Evolutionary conservation across 805 yeast species (phyloP).

Genomic region (Schwanniomyces polymorphus): DNA sequence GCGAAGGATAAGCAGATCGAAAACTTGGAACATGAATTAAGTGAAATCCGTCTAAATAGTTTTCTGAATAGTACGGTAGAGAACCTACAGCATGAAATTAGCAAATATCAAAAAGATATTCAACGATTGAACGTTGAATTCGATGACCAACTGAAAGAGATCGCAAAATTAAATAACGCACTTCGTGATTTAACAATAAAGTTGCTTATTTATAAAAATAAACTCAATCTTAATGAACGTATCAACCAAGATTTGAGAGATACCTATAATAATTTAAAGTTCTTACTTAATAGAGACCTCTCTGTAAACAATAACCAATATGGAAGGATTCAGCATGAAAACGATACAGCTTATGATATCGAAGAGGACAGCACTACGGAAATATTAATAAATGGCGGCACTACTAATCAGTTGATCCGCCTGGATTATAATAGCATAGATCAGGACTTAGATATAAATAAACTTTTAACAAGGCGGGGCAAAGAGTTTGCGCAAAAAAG

Average conservation of each 20-base stretch:
- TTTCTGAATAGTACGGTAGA: background rate
- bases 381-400: background rate
- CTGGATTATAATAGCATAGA: background rate
- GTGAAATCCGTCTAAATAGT: background rate
- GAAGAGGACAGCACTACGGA: background rate
- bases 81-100: background rate
- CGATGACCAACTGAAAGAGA: background rate
- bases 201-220: background rate
- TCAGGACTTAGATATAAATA: background rate
- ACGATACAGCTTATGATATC: background rate
- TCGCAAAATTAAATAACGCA: background rate
- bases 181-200: background rate
- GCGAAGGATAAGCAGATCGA: background rate
- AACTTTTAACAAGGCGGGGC: background rate
- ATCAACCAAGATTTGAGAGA: background rate
- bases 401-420: background rate
- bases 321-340: background rate
- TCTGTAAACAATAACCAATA: background rate
- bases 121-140: background rate
- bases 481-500: background rate
- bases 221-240: background rate
- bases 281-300: background rate
- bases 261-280: background rate
- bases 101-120: background rate
- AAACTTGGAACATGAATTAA: background rate